Base-by-base conservation (phyloP, 164 flowering plant genomes). In the Nymphaea colorata region DNA sequence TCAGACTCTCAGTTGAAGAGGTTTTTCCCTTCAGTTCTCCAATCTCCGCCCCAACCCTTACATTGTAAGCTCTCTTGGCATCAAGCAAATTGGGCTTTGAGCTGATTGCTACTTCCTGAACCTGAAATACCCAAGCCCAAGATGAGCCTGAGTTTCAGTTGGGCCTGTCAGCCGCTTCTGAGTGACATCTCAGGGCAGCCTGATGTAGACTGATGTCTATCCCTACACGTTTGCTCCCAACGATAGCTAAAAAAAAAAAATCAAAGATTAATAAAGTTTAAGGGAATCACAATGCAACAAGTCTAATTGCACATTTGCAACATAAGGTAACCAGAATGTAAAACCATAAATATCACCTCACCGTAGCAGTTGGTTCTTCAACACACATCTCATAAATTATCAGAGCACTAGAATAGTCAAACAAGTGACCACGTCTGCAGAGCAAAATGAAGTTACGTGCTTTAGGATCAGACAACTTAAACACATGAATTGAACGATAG, bases 311-410 rank as follows among this genome's bases (percentile, higher is more conserved):
- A 25, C 36, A 25, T 25, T 25, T 1, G 59, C 42, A 64, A 17
- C 8, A 11, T 5, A 10, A 14, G 41, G 59, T 15, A 64, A 15
- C 8, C 5, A 57, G 11, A 61, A 66, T 16, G 64, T 41, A 14
- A 44, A 41, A 60, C 60, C 42, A 47, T 4, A 17, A 44, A 41
- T n/a, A 14, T 42, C 57, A 42, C 82, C 96, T 83, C 76, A 94
- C 98, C 67, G 93, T 92, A 66, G 99, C 98, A 74, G 82, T 82
- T 42, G 94, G 86, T 72, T 88, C 97, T 76, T 82, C 77, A 68
- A 87, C 77, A 71, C 99, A 95, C 99, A 95, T 95, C 79, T 95
- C 98, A 80, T 95, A 95, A 5, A 89, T 69, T 75, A 84, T 76
- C 65, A 82, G 85, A 17, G 96, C 96, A 80, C 84, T 85, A 53